Evolutionary conservation across 2,329 filamentous ascomycete genomes (phyloP).

Genomic region (Berkeleyomyces basicola): DNA sequence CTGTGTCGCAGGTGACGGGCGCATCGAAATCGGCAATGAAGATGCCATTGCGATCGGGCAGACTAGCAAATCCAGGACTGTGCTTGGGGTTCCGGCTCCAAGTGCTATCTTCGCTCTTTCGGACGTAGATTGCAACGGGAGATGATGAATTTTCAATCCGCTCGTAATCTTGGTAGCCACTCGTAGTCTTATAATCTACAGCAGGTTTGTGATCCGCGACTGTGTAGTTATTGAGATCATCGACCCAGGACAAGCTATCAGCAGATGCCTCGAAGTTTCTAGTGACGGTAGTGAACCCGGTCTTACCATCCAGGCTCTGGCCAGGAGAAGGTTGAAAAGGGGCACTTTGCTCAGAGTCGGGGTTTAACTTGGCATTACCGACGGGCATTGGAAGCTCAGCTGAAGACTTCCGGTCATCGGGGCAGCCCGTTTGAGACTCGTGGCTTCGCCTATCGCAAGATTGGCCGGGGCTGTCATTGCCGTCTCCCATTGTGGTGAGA

Average conservation of each 20-base stretch:
- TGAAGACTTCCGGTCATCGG: background rate
- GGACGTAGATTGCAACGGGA: background rate
- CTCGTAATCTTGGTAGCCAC: background rate
- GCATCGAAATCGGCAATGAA: background rate
- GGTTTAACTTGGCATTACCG: background rate
- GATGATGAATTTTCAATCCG: background rate
- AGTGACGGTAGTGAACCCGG: background rate
- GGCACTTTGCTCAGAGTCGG: background rate
- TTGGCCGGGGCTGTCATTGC: background rate
- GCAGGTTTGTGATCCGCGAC: background rate
- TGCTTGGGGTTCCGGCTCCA: background rate
- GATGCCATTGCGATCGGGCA: constrained; percentile 3
- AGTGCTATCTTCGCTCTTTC: background rate
- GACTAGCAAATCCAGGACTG: background rate
- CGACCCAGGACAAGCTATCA: background rate
- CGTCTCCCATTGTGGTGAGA: background rate
- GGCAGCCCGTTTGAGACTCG: background rate
- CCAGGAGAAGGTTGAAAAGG: background rate
- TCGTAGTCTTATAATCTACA: background rate
- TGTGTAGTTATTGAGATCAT: background rate
- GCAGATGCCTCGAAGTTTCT: background rate
- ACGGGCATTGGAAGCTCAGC: background rate
- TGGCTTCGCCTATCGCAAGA: background rate
- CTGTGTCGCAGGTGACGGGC: background rate
- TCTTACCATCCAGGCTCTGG: background rate